Conservation (phyloP, 225 moss, liverwort and hornwort genomes). For the Pseudoscleropodium purum region DNA sequence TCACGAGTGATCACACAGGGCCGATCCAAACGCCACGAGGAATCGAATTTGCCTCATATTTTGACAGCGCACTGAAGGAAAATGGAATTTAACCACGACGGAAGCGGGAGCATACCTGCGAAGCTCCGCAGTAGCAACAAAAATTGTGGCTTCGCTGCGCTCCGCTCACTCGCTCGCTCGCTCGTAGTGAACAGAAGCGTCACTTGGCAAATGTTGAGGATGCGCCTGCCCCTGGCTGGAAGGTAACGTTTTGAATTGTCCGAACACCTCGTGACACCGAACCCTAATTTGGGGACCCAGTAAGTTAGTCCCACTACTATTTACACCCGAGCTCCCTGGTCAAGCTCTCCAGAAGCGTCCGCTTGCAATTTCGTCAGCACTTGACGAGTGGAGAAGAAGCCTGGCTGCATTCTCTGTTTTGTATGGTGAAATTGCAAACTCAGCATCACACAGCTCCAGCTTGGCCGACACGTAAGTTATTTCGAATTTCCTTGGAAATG, state of each 20-base stretch:
- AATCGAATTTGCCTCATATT: accelerated
- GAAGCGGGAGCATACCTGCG: not conserved
- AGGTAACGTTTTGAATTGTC: not conserved
- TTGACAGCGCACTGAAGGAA: not conserved
- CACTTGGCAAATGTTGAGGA: not conserved
- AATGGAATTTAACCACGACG: not conserved
- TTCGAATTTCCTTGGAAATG: not conserved
- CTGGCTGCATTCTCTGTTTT: not conserved
- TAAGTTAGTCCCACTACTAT: not conserved
- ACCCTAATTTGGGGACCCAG: not conserved
- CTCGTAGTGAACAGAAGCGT: not conserved
- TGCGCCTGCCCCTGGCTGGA: no score
- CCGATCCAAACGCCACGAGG: not conserved
- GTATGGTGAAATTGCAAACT: not conserved
- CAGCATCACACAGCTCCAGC: not conserved
- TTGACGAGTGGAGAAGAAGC: not conserved
- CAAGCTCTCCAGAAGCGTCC: not conserved
- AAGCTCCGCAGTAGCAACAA: not conserved
- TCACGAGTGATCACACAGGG: not conserved
- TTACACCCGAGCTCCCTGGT: not conserved
- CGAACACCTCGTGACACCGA: not conserved
- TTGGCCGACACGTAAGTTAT: not conserved
- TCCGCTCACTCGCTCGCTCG: not conserved
- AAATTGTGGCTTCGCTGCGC: not conserved
- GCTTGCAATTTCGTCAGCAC: not conserved